Conservation (phyloP, 179 eudicot genomes). For the Monotropa hypopitys region DNA sequence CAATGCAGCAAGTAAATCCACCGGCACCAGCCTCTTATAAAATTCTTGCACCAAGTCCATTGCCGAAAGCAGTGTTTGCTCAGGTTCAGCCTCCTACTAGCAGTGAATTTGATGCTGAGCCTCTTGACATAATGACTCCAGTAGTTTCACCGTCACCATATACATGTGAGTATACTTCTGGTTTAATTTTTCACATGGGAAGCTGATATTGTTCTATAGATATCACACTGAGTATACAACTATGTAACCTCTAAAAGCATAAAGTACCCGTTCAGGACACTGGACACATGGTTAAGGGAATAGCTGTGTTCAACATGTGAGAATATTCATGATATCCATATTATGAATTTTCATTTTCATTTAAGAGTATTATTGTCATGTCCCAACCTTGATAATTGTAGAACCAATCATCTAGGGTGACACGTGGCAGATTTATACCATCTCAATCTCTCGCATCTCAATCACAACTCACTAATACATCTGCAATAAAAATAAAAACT, state of each 20-base stretch:
- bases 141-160: slow-evolving; percentile 37
- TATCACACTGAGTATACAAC: too few relatives aligned
- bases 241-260: not conserved
- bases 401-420: too few relatives aligned
- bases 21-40: slow-evolving; percentile 30
- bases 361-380: too few relatives aligned
- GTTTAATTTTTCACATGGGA: not conserved
- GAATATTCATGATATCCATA: too few relatives aligned
- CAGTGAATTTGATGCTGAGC: slow-evolving; percentile 33
- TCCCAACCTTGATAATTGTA: too few relatives aligned
- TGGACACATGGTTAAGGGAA: not conserved
- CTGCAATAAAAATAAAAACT: too few relatives aligned
- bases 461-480: too few relatives aligned
- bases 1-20: slow-evolving; percentile 28
- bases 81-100: slow-evolving; percentile 44
- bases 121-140: slow-evolving; percentile 38
- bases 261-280: not conserved
- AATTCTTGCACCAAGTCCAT: slow-evolving; percentile 46
- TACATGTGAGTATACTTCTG: slow-evolving; percentile 47
- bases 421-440: too few relatives aligned
- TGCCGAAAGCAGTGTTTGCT: slow-evolving; percentile 50
- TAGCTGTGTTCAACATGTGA: not conserved
- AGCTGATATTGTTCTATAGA: not conserved
- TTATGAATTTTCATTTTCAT: too few relatives aligned
- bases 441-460: too few relatives aligned